Conservation (phyloP, 495 filamentous ascomycete genomes). For the Jackrogersella minutella region DNA sequence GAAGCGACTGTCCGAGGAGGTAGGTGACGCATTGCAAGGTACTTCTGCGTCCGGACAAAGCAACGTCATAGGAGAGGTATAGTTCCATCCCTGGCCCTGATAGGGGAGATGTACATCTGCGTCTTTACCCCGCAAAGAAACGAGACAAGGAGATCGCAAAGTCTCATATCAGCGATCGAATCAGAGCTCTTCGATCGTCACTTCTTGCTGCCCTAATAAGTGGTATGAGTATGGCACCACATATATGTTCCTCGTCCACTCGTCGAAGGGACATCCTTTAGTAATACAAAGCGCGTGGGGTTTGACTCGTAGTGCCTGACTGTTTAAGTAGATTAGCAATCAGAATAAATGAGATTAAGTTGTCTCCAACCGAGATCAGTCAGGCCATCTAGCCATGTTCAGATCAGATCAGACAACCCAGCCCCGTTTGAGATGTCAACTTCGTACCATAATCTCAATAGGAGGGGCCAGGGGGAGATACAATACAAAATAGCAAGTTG, state of each 20-base stretch:
- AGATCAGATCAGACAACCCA: not conserved
- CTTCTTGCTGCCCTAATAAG: constrained; percentile 19
- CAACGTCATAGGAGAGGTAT: constrained; percentile 39
- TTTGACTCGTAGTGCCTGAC: not conserved
- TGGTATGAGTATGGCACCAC: constrained; percentile 39
- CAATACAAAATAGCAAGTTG: not conserved
- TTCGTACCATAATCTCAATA: not conserved
- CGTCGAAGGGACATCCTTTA: not conserved
- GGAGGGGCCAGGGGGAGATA: too few species aligned
- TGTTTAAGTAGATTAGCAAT: not conserved
- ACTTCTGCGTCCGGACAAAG: constrained; percentile 22
- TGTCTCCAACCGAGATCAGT: not conserved
- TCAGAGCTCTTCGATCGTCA: constrained; percentile 36
- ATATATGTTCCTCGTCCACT: too few species aligned
- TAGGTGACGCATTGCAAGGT: constrained; percentile 1
- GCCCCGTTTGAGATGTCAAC: not conserved
- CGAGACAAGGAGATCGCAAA: constrained; percentile 36
- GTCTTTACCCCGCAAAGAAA: constrained; percentile 42
- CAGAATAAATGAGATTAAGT: not conserved
- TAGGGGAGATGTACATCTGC: constrained; percentile 25
- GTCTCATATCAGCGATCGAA: constrained; percentile 26
- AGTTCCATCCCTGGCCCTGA: constrained; percentile 22
- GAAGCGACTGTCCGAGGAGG: not conserved
- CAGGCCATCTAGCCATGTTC: not conserved
- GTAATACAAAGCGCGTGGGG: not conserved